Evolutionary conservation across 371 early-diverging fungal genomes (phyloP).

Genomic region (Thermomucor indicae-seudaticae): DNA sequence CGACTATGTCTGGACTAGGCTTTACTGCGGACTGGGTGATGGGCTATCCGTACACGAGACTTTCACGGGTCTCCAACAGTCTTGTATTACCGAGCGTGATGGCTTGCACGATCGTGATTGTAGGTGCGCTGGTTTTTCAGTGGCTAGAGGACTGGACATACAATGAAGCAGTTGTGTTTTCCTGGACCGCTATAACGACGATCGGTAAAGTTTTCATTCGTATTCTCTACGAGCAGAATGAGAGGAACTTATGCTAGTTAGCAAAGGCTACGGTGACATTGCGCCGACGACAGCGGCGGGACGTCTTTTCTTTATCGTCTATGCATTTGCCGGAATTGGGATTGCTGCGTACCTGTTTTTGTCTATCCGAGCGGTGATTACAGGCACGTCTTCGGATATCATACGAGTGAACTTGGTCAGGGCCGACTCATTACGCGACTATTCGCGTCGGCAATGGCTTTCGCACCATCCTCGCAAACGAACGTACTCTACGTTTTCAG

Average conservation of each 20-base stretch:
- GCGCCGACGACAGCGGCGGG: slow-evolving; percentile 8
- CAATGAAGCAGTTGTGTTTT: slow-evolving; percentile 15
- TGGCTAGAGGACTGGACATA: slow-evolving; percentile 15
- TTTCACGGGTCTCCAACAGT: slow-evolving; percentile 7
- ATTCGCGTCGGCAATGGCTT: slow-evolving; percentile 14
- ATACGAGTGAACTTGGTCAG: slow-evolving; percentile 21
- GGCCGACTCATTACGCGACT: slow-evolving; percentile 12
- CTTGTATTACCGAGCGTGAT: slow-evolving; percentile 14
- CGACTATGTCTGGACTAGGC: slow-evolving; percentile 3
- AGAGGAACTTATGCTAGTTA: no score
- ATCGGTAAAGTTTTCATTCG: slow-evolving; percentile 5
- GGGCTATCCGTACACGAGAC: slow-evolving; percentile 7
- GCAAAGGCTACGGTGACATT: slow-evolving; percentile 22
- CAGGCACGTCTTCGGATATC: slow-evolving; percentile 11
- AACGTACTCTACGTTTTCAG: slow-evolving; percentile 7
- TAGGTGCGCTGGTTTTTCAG: slow-evolving; percentile 10
- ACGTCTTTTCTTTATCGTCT: slow-evolving; percentile 13
- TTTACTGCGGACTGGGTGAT: slow-evolving; percentile 12
- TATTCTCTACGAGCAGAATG: not conserved
- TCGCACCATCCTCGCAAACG: slow-evolving; percentile 3
- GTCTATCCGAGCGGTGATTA: slow-evolving; percentile 20
- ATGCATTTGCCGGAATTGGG: slow-evolving; percentile 10
- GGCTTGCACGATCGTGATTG: slow-evolving; percentile 7
- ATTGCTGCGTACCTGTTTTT: slow-evolving; percentile 16
- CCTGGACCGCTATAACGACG: slow-evolving; percentile 15